A percentile compares a stretch with the other conserved stretches of the same genome.
These are phyloP conservation scores for Polygonum maritimum DNA, from an alignment of 148 eudicot genomes.

Conservation along the genomic window DNA sequence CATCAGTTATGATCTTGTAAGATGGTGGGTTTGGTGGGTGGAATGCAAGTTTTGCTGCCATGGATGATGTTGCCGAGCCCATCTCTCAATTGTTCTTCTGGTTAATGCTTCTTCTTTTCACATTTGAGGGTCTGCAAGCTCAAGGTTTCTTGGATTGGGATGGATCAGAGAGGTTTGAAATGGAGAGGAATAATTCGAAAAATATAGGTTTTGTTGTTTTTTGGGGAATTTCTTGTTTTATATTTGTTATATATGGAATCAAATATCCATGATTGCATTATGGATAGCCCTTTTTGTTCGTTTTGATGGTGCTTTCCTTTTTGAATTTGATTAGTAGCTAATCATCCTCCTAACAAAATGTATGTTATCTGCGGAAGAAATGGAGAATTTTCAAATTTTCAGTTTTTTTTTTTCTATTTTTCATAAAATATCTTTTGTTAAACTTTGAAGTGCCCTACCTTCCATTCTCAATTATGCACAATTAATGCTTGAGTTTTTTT, in stretches of 20 bases:
- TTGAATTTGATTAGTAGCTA: conserved; percentile 7
- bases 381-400: background rate
- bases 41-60: conserved; percentile 39
- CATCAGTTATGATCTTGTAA: conserved; percentile 18
- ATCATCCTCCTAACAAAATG: background rate
- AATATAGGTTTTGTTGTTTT: background rate
- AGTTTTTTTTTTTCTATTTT: background rate
- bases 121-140: background rate
- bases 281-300: background rate
- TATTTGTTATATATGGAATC: background rate
- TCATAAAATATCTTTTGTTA: background rate
- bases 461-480: background rate
- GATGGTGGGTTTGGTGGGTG: conserved; percentile 35
- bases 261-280: background rate
- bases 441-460: background rate
- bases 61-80: conserved; percentile 35
- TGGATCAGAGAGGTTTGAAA: background rate
- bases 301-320: background rate
- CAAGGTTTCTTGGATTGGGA: background rate
- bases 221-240: background rate
- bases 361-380: background rate
- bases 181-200: background rate
- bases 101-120: background rate
- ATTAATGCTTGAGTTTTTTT: background rate
- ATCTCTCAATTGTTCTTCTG: conserved; percentile 9